Conservation (phyloP, 2,329 filamentous ascomycete genomes). For the Coniochaeta sp. region DNA sequence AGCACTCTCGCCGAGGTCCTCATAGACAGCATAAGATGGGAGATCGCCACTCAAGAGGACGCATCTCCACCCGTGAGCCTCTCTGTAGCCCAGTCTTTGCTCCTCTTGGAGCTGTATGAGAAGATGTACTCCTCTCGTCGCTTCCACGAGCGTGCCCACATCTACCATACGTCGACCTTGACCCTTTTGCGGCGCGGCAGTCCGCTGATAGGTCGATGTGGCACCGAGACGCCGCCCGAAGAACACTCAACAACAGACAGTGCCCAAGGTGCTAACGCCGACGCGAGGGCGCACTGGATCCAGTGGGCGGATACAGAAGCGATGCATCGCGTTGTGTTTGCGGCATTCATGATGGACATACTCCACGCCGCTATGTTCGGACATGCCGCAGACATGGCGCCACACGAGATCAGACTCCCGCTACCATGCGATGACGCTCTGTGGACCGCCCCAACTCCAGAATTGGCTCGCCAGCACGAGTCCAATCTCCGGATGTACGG, state of each 20-base stretch:
- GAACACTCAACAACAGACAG: constrained; percentile 37
- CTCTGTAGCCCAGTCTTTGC: constrained; percentile 80
- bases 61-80: constrained; percentile 77
- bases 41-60: constrained; percentile 75
- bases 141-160: constrained; percentile 81
- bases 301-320: constrained; percentile 87
- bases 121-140: constrained; percentile 82
- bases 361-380: constrained; percentile 91
- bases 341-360: constrained; percentile 82
- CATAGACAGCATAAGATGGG: constrained; percentile 68
- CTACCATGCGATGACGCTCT: constrained; percentile 81
- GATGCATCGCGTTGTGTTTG: constrained; percentile 79
- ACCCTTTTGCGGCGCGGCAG: constrained; percentile 81
- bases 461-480: constrained; percentile 71
- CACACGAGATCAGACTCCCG: constrained; percentile 79
- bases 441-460: constrained; percentile 75
- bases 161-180: constrained; percentile 80
- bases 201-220: constrained; percentile 73
- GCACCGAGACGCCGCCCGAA: constrained; percentile 71
- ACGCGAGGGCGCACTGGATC: constrained; percentile 61
- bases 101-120: constrained; percentile 83
- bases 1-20: constrained; percentile 51
- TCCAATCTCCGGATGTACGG: constrained; percentile 70
- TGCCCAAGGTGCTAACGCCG: constrained; percentile 22
- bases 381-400: constrained; percentile 83